Conservation (phyloP, 768 basidiomycete species). For the Termitomyces sp. region DNA sequence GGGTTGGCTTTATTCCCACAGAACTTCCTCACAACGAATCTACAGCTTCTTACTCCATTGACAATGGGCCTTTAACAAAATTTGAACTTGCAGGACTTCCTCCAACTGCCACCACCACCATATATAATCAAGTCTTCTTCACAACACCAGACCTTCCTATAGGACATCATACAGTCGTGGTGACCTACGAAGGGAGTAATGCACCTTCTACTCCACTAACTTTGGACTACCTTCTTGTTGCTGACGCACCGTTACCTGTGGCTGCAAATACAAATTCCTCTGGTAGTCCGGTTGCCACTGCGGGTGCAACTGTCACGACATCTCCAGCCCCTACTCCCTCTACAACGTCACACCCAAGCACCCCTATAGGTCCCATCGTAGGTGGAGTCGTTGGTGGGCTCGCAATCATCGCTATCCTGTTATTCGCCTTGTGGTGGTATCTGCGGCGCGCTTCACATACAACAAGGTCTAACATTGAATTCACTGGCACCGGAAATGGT, state of each 20-base stretch:
- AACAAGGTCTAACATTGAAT: neutral
- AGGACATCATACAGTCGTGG: constrained; percentile 3
- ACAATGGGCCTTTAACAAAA: neutral
- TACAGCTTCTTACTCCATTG: neutral
- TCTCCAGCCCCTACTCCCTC: neutral
- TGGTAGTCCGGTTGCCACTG: neutral
- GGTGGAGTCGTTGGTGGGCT: constrained; percentile 5
- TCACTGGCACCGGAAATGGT: neutral
- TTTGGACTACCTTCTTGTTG: constrained; percentile 4
- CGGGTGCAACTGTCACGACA: neutral
- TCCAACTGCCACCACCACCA: neutral
- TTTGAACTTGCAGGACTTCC: constrained; percentile 1
- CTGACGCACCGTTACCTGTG: neutral
- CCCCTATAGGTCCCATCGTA: constrained; percentile 6
- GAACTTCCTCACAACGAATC: neutral
- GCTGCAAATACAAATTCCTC: neutral
- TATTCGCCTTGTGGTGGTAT: neutral
- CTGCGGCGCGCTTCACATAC: neutral
- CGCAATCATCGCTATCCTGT: neutral
- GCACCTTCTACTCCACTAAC: constrained; percentile 5
- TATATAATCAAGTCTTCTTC: constrained; percentile 6
- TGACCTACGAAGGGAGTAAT: constrained; percentile 3
- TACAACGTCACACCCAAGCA: neutral
- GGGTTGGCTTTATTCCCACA: constrained; percentile 6
- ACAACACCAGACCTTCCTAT: neutral